Evolutionary conservation across 164 flowering plant species (phyloP).

Genomic region (Berberis thunbergii): DNA sequence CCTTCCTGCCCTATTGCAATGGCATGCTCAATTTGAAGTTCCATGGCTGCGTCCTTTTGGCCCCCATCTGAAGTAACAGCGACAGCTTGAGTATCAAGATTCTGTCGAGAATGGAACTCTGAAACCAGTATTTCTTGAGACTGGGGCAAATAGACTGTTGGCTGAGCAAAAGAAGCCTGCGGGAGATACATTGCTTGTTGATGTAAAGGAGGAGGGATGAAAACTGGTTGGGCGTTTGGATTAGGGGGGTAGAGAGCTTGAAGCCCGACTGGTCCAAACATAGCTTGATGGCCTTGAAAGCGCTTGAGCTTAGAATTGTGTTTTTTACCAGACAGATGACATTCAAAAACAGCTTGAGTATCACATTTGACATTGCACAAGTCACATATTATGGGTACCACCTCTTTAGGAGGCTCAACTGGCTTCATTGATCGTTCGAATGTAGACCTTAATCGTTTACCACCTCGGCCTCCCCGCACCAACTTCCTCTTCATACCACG

Average conservation of each 20-base stretch:
- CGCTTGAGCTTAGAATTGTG: slow-evolving; percentile 36
- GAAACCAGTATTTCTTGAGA: slow-evolving; percentile 5
- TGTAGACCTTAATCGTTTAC: slow-evolving; percentile 20
- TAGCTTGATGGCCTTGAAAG: slow-evolving; percentile 32
- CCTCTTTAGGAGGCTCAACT: slow-evolving; percentile 29
- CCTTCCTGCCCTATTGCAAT: background rate
- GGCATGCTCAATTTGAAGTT: background rate
- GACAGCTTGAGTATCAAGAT: background rate
- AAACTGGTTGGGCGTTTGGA: slow-evolving; percentile 11
- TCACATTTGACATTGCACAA: slow-evolving; percentile 49
- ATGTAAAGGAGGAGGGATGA: slow-evolving; percentile 9
- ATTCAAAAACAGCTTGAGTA: slow-evolving; percentile 36
- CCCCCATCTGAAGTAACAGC: slow-evolving; percentile 1
- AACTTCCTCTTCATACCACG: slow-evolving; percentile 27
- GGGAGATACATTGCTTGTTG: slow-evolving; percentile 6
- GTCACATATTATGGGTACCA: slow-evolving; percentile 37
- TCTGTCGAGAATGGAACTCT: slow-evolving; percentile 1
- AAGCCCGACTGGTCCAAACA: slow-evolving; percentile 25
- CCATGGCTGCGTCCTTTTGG: slow-evolving; percentile 1
- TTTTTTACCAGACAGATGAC: slow-evolving; percentile 52
- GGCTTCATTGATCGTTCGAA: slow-evolving; percentile 16
- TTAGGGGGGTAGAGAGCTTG: slow-evolving; percentile 32
- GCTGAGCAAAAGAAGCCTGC: slow-evolving; percentile 6
- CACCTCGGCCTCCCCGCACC: slow-evolving; percentile 27
- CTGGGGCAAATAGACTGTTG: background rate